Base-by-base conservation (phyloP, 2,329 filamentous ascomycete genomes). In the Fusarium illudens region DNA sequence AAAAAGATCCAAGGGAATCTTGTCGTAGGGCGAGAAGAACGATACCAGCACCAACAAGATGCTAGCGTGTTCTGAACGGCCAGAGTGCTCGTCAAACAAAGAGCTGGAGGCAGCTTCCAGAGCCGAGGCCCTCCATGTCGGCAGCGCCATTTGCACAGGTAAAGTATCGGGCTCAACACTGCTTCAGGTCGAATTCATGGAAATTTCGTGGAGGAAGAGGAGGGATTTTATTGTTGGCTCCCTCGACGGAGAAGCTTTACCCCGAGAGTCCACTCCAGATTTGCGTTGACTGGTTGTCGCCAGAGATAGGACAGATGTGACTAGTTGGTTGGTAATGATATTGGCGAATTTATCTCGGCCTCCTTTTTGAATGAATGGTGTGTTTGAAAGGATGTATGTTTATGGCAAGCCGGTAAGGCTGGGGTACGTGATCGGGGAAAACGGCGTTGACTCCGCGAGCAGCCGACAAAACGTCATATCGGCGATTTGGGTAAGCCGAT, bases 1-100 rank as follows among this genome's bases (percentile, higher is more conserved):
- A 57, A 69, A 67, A 60, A 62, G 74, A 51, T 58, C 67, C 63
- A 68, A 25, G 6, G 68, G 60, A 15, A 71, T 62, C 29, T 62
- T 65, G 20, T 71, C 66, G 25, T 58, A 70, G 9, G 61, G 58
- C 1, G 66, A 71, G 22, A 71, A 64, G 52, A 71, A 71, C 22
- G 68, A 71, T 10, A 71, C 30, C 4, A 71, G 36, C n/a, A 71
- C 56, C 48, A 71, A 33, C 27, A 71, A 58, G 32, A 69, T 61
- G 30, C 60, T 67, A 19, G 68, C 65, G 36, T 71, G 68, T 51
- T 71, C 62, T 15, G 68, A 69, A 19, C 54, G 54, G 17, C 32
- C 55, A 42, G 48, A 59, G 46, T 36, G 62, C 22, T 60, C 56
- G 19, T 65, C 60, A 39, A 60, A 64, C 20, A 68, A 17, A 32